phyloP scores from a whole-genome alignment of 257 asterid genomes.

The Gardenia jasminoides region DNA sequence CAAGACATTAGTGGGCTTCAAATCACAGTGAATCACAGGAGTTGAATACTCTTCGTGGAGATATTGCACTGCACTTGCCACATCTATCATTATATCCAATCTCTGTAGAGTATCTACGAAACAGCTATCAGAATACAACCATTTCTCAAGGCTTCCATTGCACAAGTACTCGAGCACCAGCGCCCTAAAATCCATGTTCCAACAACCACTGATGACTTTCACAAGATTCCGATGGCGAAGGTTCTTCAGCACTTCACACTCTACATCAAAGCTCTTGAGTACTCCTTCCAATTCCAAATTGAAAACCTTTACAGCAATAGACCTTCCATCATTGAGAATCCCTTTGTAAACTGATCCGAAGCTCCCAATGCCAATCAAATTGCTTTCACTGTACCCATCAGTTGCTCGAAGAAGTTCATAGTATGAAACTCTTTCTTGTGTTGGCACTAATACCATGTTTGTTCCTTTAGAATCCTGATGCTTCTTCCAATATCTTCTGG shows the following conservation, averaged over 20 bases:
- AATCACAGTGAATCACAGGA: not conserved
- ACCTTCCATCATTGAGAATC: not conserved
- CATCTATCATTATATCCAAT: slow-evolving; percentile 1
- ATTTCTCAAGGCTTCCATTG: slow-evolving; percentile 20
- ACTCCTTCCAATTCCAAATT: slow-evolving; percentile 4
- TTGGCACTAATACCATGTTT: not conserved
- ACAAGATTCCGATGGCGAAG: slow-evolving; percentile 12
- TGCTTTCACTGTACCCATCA: not conserved
- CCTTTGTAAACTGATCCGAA: slow-evolving; percentile 15
- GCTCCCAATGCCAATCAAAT: slow-evolving; percentile 14
- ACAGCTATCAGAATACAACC: not conserved
- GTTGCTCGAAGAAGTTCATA: slow-evolving; percentile 13
- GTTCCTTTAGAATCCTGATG: not conserved
- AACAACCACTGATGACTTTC: slow-evolving; percentile 9
- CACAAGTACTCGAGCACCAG: slow-evolving; percentile 13
- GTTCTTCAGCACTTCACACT: slow-evolving; percentile 5
- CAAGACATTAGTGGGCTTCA: not conserved
- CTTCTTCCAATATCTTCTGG: not conserved
- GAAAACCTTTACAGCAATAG: slow-evolving; percentile 13
- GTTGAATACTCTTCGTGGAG: not conserved
- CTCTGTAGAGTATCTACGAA: not conserved
- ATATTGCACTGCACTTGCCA: not conserved
- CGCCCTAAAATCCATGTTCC: slow-evolving; percentile 10
- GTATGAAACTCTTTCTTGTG: slow-evolving; percentile 4
- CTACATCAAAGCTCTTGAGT: slow-evolving; percentile 5